phyloP scores from a whole-genome alignment of 345 rosid species.

The Draba incana region DNA sequence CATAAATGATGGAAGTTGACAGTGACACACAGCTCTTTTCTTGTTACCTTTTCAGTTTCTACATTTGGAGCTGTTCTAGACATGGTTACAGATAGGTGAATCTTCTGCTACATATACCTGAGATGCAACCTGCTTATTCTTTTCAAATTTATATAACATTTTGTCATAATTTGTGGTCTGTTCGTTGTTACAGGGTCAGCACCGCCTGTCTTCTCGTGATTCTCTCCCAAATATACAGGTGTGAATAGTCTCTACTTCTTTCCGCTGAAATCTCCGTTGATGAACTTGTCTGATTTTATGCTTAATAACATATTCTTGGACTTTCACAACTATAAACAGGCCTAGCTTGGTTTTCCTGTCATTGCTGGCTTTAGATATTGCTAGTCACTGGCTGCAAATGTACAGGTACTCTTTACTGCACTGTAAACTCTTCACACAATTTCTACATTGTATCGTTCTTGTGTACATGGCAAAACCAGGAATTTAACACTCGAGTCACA shows the following conservation, averaged over 20 bases:
- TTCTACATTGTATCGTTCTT: constrained; percentile 14
- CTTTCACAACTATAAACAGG: constrained; percentile 47
- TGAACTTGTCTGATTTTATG: neutral
- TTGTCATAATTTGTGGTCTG: constrained; percentile 1
- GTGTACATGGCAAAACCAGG: neutral
- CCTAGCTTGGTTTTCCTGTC: constrained; percentile 88
- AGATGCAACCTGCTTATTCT: neutral
- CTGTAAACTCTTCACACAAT: neutral
- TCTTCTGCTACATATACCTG: constrained; percentile 8
- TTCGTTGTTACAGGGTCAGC: constrained; percentile 72
- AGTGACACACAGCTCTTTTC: constrained; percentile 24
- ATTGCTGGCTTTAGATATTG: constrained; percentile 85
- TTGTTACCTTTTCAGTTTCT: constrained; percentile 59
- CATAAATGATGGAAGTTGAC: constrained; percentile 1
- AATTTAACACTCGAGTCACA: constrained; percentile 48
- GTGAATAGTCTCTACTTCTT: neutral
- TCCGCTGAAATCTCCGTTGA: neutral
- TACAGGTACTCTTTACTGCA: constrained; percentile 59
- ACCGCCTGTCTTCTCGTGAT: constrained; percentile 91
- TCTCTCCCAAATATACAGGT: constrained; percentile 88
- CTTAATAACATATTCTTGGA: constrained; percentile 9
- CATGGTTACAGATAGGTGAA: constrained; percentile 94
- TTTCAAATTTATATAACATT: neutral
- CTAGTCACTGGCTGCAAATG: constrained; percentile 97
- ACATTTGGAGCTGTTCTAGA: constrained; percentile 97